A percentile compares a stretch with the other conserved stretches of the same genome.
phyloP scores from a whole-genome alignment of 306 rosid genomes.

The Acmispon strigosus region DNA sequence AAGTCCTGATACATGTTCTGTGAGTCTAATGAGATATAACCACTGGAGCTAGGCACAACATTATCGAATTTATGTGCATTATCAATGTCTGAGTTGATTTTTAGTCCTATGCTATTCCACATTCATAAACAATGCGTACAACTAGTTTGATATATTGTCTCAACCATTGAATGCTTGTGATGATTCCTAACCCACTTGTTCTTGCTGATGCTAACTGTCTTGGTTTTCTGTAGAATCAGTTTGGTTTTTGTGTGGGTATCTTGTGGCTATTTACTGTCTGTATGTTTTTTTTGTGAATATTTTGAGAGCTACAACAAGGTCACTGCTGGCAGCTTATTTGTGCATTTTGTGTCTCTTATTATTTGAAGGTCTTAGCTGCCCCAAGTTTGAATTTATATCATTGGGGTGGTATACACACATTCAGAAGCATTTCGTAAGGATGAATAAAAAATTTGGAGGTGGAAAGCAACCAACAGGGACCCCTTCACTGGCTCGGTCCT shows the following conservation, averaged over 20 bases:
- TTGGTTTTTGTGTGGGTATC: neutral
- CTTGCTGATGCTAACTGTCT: neutral
- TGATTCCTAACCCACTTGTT: neutral
- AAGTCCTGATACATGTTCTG: too few species aligned
- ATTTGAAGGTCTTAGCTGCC: conserved; percentile 5
- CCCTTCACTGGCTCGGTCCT: conserved; percentile 36
- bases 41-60: too few species aligned
- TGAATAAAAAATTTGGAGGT: conserved; percentile 46
- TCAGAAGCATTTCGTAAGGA: conserved; percentile 4
- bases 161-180: neutral
- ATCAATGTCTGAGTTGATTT: neutral
- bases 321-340: neutral
- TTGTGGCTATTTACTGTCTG: neutral
- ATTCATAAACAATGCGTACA: neutral
- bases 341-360: neutral
- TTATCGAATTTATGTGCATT: neutral
- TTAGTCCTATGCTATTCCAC: neutral
- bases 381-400: neutral
- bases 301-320: neutral
- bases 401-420: neutral
- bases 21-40: too few species aligned
- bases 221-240: neutral
- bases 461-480: conserved; percentile 42
- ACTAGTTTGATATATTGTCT: conserved; percentile 12
- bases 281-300: neutral